Percentiles rank a stretch among this genome's conserved stretches.
These are phyloP conservation scores for Suillus subaureus DNA, from an alignment of 768 basidiomycete genomes.

Conservation along the genomic window DNA sequence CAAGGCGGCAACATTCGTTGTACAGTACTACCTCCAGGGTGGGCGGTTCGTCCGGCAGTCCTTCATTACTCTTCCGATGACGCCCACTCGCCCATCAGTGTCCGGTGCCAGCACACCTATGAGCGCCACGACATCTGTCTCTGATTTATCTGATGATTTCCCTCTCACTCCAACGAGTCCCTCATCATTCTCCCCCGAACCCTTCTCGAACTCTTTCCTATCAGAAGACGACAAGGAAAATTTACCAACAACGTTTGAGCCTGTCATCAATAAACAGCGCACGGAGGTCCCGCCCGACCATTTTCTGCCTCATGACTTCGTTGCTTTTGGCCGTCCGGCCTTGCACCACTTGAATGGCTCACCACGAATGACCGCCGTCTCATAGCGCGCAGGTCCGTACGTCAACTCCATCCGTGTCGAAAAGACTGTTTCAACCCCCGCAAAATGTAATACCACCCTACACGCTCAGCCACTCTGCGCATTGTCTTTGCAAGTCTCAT, in stretches of 20 bases:
- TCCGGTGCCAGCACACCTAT: conserved; percentile 71
- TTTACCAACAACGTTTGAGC: conserved; percentile 67
- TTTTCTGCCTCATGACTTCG: conserved; percentile 80
- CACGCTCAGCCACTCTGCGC: conserved; percentile 62
- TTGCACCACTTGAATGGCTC: conserved; percentile 77
- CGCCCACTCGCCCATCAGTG: conserved; percentile 45
- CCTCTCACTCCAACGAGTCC: conserved; percentile 82
- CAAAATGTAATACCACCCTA: conserved; percentile 82
- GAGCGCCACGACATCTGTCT: conserved; percentile 72
- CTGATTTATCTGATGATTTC: conserved; percentile 82
- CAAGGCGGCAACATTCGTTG: conserved; percentile 90
- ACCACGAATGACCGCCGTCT: conserved; percentile 54
- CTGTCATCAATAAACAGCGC: conserved; percentile 69
- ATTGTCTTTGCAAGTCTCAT: conserved; percentile 63
- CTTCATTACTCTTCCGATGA: conserved; percentile 59
- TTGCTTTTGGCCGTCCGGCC: conserved; percentile 75
- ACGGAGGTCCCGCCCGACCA: conserved; percentile 72
- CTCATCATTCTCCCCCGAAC: conserved; percentile 40
- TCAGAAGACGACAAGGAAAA: conserved; percentile 84
- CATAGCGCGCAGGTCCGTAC: conserved; percentile 42
- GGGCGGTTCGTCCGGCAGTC: conserved; percentile 64
- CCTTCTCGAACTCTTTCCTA: conserved; percentile 60
- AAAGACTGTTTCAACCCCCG: conserved; percentile 51
- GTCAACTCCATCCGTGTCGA: conserved; percentile 48
- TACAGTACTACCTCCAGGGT: conserved; percentile 92